Evolutionary conservation across 148 eudicot genomes (phyloP), one percentile per base, ranked within the genome.

Genomic region (Dysphania ambrosioides): DNA sequence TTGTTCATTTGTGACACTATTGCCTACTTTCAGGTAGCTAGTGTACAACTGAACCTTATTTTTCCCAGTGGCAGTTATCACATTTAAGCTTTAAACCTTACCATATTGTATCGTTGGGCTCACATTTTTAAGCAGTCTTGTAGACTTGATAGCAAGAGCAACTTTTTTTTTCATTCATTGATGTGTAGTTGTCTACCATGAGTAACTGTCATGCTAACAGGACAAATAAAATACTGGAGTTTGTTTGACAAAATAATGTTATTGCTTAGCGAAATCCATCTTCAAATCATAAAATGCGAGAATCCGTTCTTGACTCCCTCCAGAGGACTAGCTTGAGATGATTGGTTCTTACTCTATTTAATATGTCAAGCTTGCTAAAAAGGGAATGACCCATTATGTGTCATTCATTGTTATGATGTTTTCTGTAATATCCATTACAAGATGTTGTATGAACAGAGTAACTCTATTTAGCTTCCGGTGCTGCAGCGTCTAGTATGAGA

Each of bases 401-500:
- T 32, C 5, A 64, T 35, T 7, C 4, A 29, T 7, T 35, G 5
- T 64, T 0, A 12, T 38, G 16, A n/a, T 21, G 23, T 5, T 66
- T 24, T 38, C 30, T n/a, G 47, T 36, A 2, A n/a, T 8, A 36
- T 23, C 23, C 49, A n/a, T n/a, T 0, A 36, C 8, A 8, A n/a
- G 18, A 10, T n/a, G n/a, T n/a, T n/a, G n/a, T n/a, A n/a, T n/a
- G n/a, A 51, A 72, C 61, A 70, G 44, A 12, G 73, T 87, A 82
- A 85, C 82, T 68, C 79, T 36, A 12, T 29, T 66, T 72, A 69
- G 71, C 81, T n/a, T 84, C 83, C 85, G 85, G 90, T 87, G 85
- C n/a, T n/a, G n/a, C 91, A 88, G 93, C 68, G 76, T 88, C 82
- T 42, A 71, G 53, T 21, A 34, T 76, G 66, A 77, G 83, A 71